Base-by-base conservation (phyloP, 2,329 filamentous ascomycete genomes). In the Fusarium buharicum region DNA sequence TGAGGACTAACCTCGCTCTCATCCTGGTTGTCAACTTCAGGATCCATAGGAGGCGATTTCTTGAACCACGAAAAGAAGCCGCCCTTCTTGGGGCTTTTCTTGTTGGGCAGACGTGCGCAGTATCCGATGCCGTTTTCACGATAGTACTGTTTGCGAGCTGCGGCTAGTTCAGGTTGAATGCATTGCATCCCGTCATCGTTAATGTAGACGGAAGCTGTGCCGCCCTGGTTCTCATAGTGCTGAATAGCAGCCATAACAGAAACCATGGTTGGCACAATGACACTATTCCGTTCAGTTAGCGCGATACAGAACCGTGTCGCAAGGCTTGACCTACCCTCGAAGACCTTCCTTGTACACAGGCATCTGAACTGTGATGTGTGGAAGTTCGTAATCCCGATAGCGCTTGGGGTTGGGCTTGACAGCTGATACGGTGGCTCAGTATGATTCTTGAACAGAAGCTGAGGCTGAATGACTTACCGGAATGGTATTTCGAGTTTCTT, bases 161-260 rank as follows among this genome's bases (percentile, higher is more conserved):
- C 73, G 5, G 80, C 78, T 13, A 84, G 77, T 12, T 83, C 78
- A 4, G 76, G 75, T 3, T 81, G 74, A 14, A 90, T 77, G 30
- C 87, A 74, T 70, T 89, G 86, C 82, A 90, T 85, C 53, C 87
- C 87, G 62, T 90, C 87, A 52, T 90, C 87, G 62, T 90, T 89
- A 70, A 90, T 75, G 67, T 89, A 88, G 60, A 90, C 87, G 67
- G 85, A 88, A 22, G 87, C 87, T 1, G 86, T 84, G 8, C 87
- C 87, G n/a, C 87, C 87, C 69, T 84, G 82, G 64, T 83, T 74
- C 63, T 86, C 84, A 62, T 86, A 87, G 12, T 83, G 83, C 31
- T 82, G 83, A 58, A 86, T 86, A 16, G 84, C 84, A 13, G 79
- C 79, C 69, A 84, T 85, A 30, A 86, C 72, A 4, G 82, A 85